Percentiles rank a stretch among this genome's conserved stretches.
These are phyloP conservation scores for Setaria viridis DNA, from an alignment of 202 grass and related monocot genomes.

Conservation along the genomic window DNA sequence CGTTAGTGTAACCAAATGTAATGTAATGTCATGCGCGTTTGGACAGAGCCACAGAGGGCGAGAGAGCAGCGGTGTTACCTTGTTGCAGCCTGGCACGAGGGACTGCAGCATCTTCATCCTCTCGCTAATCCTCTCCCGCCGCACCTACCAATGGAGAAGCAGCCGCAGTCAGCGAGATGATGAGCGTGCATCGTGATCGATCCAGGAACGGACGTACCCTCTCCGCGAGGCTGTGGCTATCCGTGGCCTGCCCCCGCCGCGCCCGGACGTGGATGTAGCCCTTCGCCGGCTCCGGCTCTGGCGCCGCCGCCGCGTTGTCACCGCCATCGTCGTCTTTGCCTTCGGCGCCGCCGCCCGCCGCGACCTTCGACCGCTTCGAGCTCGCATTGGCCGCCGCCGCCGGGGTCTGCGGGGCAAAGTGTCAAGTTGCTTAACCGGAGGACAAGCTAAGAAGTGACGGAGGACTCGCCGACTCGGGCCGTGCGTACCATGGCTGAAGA, in stretches of 20 bases:
- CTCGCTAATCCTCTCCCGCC: slow-evolving; percentile 83
- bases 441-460: too few species aligned
- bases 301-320: neutral
- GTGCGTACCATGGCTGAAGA: slow-evolving; percentile 38
- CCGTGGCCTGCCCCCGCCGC: slow-evolving; percentile 86
- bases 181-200: neutral
- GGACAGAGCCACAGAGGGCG: too few species aligned
- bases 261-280: slow-evolving; percentile 93
- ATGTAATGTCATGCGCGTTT: neutral
- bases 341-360: slow-evolving; percentile 21
- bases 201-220: slow-evolving; percentile 50
- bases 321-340: neutral
- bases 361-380: slow-evolving; percentile 51
- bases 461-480: neutral
- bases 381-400: slow-evolving; percentile 34
- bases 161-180: neutral
- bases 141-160: slow-evolving; percentile 40
- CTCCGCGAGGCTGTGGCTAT: slow-evolving; percentile 94
- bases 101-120: slow-evolving; percentile 87
- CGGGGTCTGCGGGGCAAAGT: neutral
- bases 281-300: slow-evolving; percentile 52
- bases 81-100: slow-evolving; percentile 80
- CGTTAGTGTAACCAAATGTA: neutral
- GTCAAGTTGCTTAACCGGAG: too few species aligned
- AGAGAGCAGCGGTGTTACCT: slow-evolving; percentile 35